phyloP scores from a whole-genome alignment of 306 rosid species.

The Psophocarpus tetragonolobus region DNA sequence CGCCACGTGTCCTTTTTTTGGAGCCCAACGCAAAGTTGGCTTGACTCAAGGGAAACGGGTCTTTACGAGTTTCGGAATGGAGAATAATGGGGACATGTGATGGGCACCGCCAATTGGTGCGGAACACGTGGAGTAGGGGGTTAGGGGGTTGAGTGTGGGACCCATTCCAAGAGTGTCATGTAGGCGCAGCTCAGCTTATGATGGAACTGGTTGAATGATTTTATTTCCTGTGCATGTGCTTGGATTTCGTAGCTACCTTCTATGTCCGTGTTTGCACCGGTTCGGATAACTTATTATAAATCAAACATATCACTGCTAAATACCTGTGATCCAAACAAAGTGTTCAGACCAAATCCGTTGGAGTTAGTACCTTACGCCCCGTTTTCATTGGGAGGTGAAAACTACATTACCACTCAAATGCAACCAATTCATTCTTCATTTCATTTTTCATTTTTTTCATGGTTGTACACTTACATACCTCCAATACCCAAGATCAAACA shows the following conservation, averaged over 20 bases:
- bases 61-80: slow-evolving; percentile 31
- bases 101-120: slow-evolving; percentile 52
- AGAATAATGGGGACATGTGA: slow-evolving; percentile 37
- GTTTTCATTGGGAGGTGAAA: no score
- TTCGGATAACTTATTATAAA: neutral
- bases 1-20: slow-evolving; percentile 56
- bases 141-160: slow-evolving; percentile 2
- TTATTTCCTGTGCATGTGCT: slow-evolving; percentile 20
- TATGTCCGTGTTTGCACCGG: neutral
- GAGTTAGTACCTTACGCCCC: no score
- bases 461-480: no score
- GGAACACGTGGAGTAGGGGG: slow-evolving; percentile 48
- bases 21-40: slow-evolving; percentile 52
- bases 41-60: slow-evolving; percentile 49
- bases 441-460: no score
- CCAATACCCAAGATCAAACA: no score
- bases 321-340: no score
- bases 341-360: no score
- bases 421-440: no score
- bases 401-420: no score
- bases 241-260: neutral
- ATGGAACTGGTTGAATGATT: slow-evolving; percentile 28
- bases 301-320: no score
- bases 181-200: slow-evolving; percentile 8
- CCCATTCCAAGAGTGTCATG: slow-evolving; percentile 33